Evolutionary conservation across 2,329 filamentous ascomycete species (phyloP).

Genomic region (Didymella pomorum): DNA sequence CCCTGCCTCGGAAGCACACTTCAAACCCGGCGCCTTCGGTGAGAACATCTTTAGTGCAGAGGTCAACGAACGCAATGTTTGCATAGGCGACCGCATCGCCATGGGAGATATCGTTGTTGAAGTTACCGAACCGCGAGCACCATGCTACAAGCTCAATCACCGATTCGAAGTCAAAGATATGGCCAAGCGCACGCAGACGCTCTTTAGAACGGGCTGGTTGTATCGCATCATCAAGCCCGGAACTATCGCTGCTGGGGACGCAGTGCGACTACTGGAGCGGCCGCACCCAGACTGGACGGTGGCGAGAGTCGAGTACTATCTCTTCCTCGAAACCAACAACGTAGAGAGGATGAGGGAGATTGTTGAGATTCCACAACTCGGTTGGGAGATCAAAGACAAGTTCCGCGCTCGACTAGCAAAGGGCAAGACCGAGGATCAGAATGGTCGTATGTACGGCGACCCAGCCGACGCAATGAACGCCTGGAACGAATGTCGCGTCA

Average conservation of each 20-base stretch:
- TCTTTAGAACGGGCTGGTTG: constrained; percentile 70
- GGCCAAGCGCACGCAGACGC: constrained; percentile 64
- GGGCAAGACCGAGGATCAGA: constrained; percentile 46
- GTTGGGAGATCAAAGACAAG: constrained; percentile 59
- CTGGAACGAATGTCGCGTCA: constrained; percentile 54
- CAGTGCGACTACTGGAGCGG: constrained; percentile 64
- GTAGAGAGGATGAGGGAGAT: constrained; percentile 56
- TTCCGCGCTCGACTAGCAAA: constrained; percentile 64
- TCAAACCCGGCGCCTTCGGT: constrained; percentile 67
- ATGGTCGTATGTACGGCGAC: constrained; percentile 38
- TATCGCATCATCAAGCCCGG: constrained; percentile 68
- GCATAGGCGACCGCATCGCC: constrained; percentile 68
- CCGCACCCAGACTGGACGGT: constrained; percentile 68
- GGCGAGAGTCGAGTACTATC: constrained; percentile 68
- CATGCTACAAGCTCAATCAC: constrained; percentile 74
- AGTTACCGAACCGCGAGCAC: constrained; percentile 68
- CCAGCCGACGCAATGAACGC: constrained; percentile 40
- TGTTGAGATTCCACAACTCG: constrained; percentile 56
- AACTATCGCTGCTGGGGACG: constrained; percentile 63
- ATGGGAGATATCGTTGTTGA: constrained; percentile 63
- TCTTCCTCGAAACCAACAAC: constrained; percentile 64
- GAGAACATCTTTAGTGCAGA: constrained; percentile 68
- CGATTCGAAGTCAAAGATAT: constrained; percentile 71
- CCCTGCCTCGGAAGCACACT: constrained; percentile 60
- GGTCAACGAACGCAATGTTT: constrained; percentile 71